Base-by-base conservation (phyloP, 2,329 filamentous ascomycete species). In the Neofusicoccum kwambonambiense region DNA sequence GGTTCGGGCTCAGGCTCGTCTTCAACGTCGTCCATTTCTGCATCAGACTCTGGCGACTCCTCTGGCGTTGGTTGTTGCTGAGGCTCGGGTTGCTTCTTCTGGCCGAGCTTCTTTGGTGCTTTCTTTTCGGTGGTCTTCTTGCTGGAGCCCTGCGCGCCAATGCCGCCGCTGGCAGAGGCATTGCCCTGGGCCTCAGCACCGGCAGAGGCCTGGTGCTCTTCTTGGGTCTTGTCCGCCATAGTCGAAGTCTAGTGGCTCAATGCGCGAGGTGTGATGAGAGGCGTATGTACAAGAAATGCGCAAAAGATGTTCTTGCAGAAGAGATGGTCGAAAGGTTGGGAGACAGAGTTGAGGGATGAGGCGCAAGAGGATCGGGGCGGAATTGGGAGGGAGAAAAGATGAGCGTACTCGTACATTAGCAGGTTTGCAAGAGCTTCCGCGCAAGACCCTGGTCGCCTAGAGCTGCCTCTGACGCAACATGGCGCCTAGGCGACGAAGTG, bases 61-160 rank as follows among this genome's bases (percentile, higher is more conserved):
- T 75, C 76, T 69, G 80, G 81, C 67, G 80, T 82, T 66, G 80
- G 78, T 71, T 78, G 75, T 70, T 81, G 80, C 75, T 76, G 82
- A 70, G 74, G 79, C 70, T 80, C 76, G 31, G 65, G 64, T 61
- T 75, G 72, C 74, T 82, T 81, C 67, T 73, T 73, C 37, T 39
- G 37, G 71, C 80, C 79, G 69, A 83, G 73, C 77, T 83, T 83
- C 74, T 82, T 80, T 42, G 81, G 81, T 66, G 79, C 78, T 71
- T 79, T 80, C 73, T 80, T 82, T 70, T 78, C 76, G 69, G 72
- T 77, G 77, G 78, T 79, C 77, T 79, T 76, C 68, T 70, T 67
- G 70, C 67, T 70, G 68, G 69, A 60, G 11, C 61, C 60, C 65
- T 67, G 50, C 12, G 50, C 63, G 58, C 67, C 68, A 37, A 57